Evolutionary conservation across 2,329 filamentous ascomycete genomes (phyloP), one percentile per base, ranked within the genome.

Genomic region (Ophiostoma himal-ulmi): DNA sequence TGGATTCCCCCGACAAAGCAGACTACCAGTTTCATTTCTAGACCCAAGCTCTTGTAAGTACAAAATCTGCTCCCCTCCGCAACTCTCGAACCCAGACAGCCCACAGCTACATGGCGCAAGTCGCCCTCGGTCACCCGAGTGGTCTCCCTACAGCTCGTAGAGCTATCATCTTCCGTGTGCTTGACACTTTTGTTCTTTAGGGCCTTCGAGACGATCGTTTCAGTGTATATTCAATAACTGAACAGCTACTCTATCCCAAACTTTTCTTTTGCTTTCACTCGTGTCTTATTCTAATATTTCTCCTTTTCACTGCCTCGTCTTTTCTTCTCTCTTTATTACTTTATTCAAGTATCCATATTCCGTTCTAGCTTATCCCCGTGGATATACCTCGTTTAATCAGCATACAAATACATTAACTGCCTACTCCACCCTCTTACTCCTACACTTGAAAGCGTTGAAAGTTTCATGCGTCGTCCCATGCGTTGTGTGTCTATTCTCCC

Each of bases 381-480:
- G 17, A 1, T 54, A 26, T 22, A 20, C 4, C 26, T 30, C 22
- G 13, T 62, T 62, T 62, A 62, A 34, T 62, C 52, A 22, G 11
- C 52, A 57, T 57, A 5, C 3, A 10, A 22, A 22, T 22, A 8
- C 8, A 54, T 54, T 54, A 0, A 54, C 44, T 20, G 30, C 30
- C 1, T 30, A 3, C 30, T 3, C 30, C 30, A 30, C 30, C 30
- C 30, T 48, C 44, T 17, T 17, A 22, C 17, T 57, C 52, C 11
- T 44, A 44, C 39, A 57, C 52, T 22, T 20, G 22, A 57, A n/a
- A 22, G 22, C 57, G 13, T 14, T 34, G 5, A 20, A 17, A 34
- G n/a, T 62, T 62, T 26, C 26, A 62, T 62, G 57, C 57, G 26
- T 34, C 26, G 57, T 62, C 36, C 57, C 57, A 62, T 36, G 57